Evolutionary conservation across 495 filamentous ascomycete species (phyloP), one percentile per base, ranked within the genome.

Genomic region (Tuber microsphaerosporum): DNA sequence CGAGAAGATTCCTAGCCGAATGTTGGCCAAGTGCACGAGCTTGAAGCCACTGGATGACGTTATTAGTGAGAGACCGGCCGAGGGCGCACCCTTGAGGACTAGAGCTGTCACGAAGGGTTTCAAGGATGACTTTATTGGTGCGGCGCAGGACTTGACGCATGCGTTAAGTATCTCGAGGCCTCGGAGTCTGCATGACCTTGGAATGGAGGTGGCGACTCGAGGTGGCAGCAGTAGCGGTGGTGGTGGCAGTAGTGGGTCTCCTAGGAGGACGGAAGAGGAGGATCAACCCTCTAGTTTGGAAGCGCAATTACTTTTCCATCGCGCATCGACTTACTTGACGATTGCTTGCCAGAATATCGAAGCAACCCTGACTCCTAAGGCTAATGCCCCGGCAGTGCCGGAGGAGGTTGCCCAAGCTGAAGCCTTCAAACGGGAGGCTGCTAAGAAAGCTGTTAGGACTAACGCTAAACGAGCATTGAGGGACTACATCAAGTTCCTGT

Each of bases 1-100:
- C 84, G 92, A 94, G 81, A 94, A 93, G 86, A 94, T 94, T 56
- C 92, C 92, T 1, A 90, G 88, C 19, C 85, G 92, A 41, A 90
- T 92, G 84, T 86, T 94, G 77, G 92, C 90, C 70, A 88, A 93
- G 79, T 92, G 86, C 82, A 93, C 92, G 9, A 89, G 87, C 61
- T 84, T 93, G 41, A 83, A 86, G 68, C 86, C 88, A 1, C 83
- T 94, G 75, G 86, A 92, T 84, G 87, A 91, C 70, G 87, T 93
- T 68, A 90, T 92, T 68, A 84, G 84, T 20, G 87, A 88, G 43
- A 83, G 87, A 20, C 89, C 91, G 17, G 85, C 82, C 31, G 90
- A 93, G 70, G 88, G 86, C 16, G 90, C 91, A 71, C 90, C 90
- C 5, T 82, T 91, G 77, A 85, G 92, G 71, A 94, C 92, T 0